A percentile compares a stretch with the other conserved stretches of the same genome.
Evolutionary conservation across 2,329 filamentous ascomycete genomes (phyloP).

Genomic region (Exophiala lecanii-corni): DNA sequence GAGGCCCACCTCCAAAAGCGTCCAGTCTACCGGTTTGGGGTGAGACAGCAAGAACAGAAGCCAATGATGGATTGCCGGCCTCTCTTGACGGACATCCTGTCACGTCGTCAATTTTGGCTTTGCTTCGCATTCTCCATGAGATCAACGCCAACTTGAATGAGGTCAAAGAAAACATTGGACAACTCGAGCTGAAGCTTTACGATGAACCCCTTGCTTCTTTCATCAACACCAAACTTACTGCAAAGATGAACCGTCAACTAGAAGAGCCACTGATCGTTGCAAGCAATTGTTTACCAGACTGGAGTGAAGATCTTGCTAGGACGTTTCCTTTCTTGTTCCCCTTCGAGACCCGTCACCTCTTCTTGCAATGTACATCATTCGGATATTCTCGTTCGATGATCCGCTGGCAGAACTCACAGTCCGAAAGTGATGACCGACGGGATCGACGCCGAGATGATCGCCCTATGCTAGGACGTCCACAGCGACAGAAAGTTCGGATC

Average conservation of each 20-base stretch:
- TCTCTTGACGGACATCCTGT: slow-evolving; percentile 79
- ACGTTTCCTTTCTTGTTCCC: slow-evolving; percentile 96
- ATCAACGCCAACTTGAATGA: slow-evolving; percentile 92
- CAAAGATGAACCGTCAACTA: slow-evolving; percentile 92
- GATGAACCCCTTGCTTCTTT: slow-evolving; percentile 87
- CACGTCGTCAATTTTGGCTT: slow-evolving; percentile 78
- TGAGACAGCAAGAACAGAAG: slow-evolving; percentile 33
- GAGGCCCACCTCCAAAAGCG: slow-evolving; percentile 75
- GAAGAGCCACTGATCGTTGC: slow-evolving; percentile 96
- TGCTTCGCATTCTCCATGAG: slow-evolving; percentile 86
- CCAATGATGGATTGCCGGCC: slow-evolving; percentile 58
- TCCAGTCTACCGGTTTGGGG: slow-evolving; percentile 47
- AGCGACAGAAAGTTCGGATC: slow-evolving; percentile 97
- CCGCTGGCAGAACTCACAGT: slow-evolving; percentile 90
- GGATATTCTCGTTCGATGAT: slow-evolving; percentile 97
- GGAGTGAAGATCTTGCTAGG: slow-evolving; percentile 91
- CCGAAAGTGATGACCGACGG: slow-evolving; percentile 71
- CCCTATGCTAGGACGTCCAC: slow-evolving; percentile 83
- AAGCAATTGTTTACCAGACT: slow-evolving; percentile 89
- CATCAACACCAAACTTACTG: slow-evolving; percentile 96
- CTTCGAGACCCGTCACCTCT: slow-evolving; percentile 94
- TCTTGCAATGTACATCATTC: slow-evolving; percentile 96
- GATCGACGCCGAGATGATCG: slow-evolving; percentile 82
- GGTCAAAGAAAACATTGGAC: slow-evolving; percentile 61
- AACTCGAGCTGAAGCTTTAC: slow-evolving; percentile 59